Evolutionary conservation across 2,329 filamentous ascomycete species (phyloP).

Genomic region (Eurotiales sp.): DNA sequence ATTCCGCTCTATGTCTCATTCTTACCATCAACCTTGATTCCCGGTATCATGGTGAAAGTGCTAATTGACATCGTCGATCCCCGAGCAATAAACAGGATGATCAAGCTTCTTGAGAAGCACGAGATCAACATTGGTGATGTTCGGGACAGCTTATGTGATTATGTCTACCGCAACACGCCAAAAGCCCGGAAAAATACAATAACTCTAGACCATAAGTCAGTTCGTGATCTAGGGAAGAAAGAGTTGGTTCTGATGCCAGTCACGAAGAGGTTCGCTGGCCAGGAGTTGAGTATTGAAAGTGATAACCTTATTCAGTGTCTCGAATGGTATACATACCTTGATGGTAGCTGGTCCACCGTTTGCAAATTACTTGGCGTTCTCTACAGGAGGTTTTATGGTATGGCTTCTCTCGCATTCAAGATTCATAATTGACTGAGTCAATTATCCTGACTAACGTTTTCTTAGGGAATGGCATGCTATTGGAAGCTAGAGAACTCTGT

Average conservation of each 20-base stretch:
- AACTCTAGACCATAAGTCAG: constrained; percentile 4
- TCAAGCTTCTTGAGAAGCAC: constrained; percentile 72
- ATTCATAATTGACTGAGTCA: background rate
- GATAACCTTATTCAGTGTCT: constrained; percentile 75
- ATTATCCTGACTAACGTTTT: constrained; percentile 13
- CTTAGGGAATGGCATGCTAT: constrained; percentile 41
- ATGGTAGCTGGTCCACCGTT: constrained; percentile 67
- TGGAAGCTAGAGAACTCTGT: constrained; percentile 54
- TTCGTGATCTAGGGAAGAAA: constrained; percentile 10
- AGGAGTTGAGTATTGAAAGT: constrained; percentile 55
- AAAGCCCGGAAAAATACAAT: constrained; percentile 2
- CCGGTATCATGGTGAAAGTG: constrained; percentile 70
- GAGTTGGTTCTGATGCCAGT: constrained; percentile 50
- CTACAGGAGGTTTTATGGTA: constrained; percentile 82
- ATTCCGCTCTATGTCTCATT: constrained; percentile 87
- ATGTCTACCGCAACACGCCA: background rate
- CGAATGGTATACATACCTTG: constrained; percentile 78
- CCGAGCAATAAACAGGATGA: constrained; percentile 62
- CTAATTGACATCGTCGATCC: constrained; percentile 68
- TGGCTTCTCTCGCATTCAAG: too few species aligned
- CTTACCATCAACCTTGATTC: constrained; percentile 60
- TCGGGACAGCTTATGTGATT: constrained; percentile 63
- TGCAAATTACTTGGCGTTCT: constrained; percentile 66
- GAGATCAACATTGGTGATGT: constrained; percentile 70
- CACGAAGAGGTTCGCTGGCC: constrained; percentile 66